Evolutionary conservation across 2,329 filamentous ascomycete genomes (phyloP), one percentile per base, ranked within the genome.

Genomic region (Teratosphaeria nubilosa): DNA sequence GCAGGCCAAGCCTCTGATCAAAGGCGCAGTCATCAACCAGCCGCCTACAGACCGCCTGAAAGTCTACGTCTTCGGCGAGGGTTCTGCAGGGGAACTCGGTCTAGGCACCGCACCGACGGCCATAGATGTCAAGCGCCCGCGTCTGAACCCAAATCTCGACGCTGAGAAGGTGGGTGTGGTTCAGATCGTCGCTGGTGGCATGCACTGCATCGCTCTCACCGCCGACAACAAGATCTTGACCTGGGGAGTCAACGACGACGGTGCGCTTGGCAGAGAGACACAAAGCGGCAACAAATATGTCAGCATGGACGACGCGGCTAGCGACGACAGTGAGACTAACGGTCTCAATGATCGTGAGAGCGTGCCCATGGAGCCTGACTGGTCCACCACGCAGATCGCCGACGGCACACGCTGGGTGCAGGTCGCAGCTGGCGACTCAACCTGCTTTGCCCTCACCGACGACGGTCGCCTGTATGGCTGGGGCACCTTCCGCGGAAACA

Each of bases 191-290:
- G 84, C 86, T 59, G 90, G 90, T 60, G 89, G 88, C 59, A 92
- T 94, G 88, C 90, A 95, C 73, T 84, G 81, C 55, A 77, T 87
- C 62, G 88, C 86, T 3, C 75, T 94, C 55, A 92, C 89, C 54
- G 81, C 85, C 63, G 86, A 92, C 72, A 90, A 91, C 77, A 86
- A 85, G 74, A 87, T 95, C 65, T 76, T 90, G 55, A 90, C 88
- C 27, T 95, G 90, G 90, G 90, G 90, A 56, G 89, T 94, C 65
- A 94, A 94, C 70, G 90, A 95, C 69, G 85, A 90, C 68, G 87
- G 87, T 61, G 88, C 90, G 9, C 80, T 95, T 32, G 90, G 89
- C 45, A 81, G 90, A 68, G 82, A 88, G 68, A 91, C 87, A 2
- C 75, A 75, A 16, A 86, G 86, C 53, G 84, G 83, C 59, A 73